Base-by-base conservation (phyloP, 192 early-diverging fungal species). In the Coemansia sp. region DNA sequence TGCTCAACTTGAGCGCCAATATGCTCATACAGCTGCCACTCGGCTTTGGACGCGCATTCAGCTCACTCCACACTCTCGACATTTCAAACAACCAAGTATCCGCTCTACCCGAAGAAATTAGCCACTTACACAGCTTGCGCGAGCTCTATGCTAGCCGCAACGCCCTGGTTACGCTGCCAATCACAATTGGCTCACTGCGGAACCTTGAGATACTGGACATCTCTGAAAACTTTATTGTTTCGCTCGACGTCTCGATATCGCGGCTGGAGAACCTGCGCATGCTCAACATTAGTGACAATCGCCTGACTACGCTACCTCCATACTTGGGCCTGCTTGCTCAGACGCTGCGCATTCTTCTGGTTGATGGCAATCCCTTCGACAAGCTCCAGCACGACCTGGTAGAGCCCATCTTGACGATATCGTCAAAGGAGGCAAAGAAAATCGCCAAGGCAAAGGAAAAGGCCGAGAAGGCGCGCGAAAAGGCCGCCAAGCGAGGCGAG, bases 331-430 rank as follows among this genome's bases (percentile, higher is more conserved):
- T 82, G 32, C 70, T 82, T 19, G 66, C 39, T n/a, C 60, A 67
- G 17, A 69, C 34, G 7, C 70, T 82, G 17, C 55, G 48, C 18
- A 61, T 72, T 29, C 59, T 82, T 32, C 41, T 68, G 1, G 72
- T 78, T 48, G 70, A 74, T 12, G 81, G 75, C 2, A 82, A 82
- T 50, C 81, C 81, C 4, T 67, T 82, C 36, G 62, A 73, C 29
- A 57, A 60, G 22, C n/a, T 36, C 15, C 58, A 63, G 33, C 67
- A 46, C 14, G 63, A 71, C 14, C 37, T 78, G 32, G 37, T 71
- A 14, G 57, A 70, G 61, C 75, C 81, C 17, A 64, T 82, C 8
- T 50, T 80, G 21, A 67, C 67, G 11, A 57, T 52, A 27, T 40
- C 68, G 4, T 56, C 55, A 6, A 59, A 52, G 24, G 67, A 69